A percentile compares a stretch with the other conserved stretches of the same genome.
Conservation (phyloP, 2,329 filamentous ascomycete species). For the Botrytis fragariae region DNA sequence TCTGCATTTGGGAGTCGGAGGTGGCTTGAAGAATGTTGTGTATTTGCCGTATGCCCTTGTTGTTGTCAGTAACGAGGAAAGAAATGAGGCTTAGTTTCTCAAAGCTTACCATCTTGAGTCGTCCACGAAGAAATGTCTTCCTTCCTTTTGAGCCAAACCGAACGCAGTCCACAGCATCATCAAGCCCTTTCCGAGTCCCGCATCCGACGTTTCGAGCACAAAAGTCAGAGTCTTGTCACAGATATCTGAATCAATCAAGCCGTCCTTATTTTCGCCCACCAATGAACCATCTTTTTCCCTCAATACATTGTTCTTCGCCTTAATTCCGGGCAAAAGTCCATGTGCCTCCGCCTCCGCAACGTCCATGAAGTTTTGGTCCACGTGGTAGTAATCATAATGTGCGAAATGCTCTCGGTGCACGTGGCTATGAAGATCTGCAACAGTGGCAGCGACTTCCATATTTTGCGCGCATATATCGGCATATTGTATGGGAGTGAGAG, state of each 20-base stretch:
- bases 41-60: constrained; percentile 71
- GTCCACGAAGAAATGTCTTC: constrained; percentile 77
- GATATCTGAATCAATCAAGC: constrained; percentile 49
- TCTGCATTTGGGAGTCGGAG: constrained; percentile 63
- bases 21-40: constrained; percentile 66
- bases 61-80: constrained; percentile 22
- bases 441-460: constrained; percentile 59
- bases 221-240: constrained; percentile 75
- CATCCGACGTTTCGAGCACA: constrained; percentile 70
- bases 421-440: constrained; percentile 50
- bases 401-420: constrained; percentile 45
- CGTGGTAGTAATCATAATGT: constrained; percentile 54
- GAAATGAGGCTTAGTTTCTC: not conserved
- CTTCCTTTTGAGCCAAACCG: constrained; percentile 71
- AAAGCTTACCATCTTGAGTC: constrained; percentile 66
- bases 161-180: constrained; percentile 84
- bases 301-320: constrained; percentile 34
- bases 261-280: constrained; percentile 48
- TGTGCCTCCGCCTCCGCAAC: constrained; percentile 66
- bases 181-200: constrained; percentile 72
- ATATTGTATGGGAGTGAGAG: constrained; percentile 65
- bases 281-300: constrained; percentile 39
- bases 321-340: constrained; percentile 54
- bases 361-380: constrained; percentile 71
- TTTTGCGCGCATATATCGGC: constrained; percentile 66